Conservation (phyloP, 768 basidiomycete species). For the Hypholoma fasciculare region DNA sequence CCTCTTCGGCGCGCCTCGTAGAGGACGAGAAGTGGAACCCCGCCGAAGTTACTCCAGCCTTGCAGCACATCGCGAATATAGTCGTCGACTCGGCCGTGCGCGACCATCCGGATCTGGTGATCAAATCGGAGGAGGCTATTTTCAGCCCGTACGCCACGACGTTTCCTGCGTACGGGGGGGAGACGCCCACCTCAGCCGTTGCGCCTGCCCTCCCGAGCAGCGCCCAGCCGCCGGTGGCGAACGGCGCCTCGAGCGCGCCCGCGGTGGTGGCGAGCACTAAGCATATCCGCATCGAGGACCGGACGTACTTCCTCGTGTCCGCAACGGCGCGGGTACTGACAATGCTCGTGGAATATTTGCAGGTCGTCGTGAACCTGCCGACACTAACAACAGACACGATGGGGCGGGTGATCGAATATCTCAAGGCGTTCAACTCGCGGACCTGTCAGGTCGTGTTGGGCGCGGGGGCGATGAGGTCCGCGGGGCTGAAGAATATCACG, state of each 20-base stretch:
- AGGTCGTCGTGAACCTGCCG: slow-evolving; percentile 83
- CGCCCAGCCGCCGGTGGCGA: neutral
- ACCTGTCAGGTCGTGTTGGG: slow-evolving; percentile 98
- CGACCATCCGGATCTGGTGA: slow-evolving; percentile 71
- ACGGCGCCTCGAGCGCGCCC: slow-evolving; percentile 2
- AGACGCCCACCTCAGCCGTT: slow-evolving; percentile 12
- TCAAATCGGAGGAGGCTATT: slow-evolving; percentile 30
- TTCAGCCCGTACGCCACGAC: slow-evolving; percentile 20
- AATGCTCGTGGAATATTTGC: slow-evolving; percentile 83
- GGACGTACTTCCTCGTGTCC: slow-evolving; percentile 80
- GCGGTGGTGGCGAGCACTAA: slow-evolving; percentile 39
- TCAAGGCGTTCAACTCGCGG: slow-evolving; percentile 97
- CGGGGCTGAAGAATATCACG: slow-evolving; percentile 96
- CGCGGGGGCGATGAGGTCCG: slow-evolving; percentile 98
- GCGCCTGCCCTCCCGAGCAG: slow-evolving; percentile 10
- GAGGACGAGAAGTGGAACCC: slow-evolving; percentile 96
- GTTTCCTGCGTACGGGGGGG: slow-evolving; percentile 11
- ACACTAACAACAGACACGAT: slow-evolving; percentile 95
- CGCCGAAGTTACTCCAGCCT: slow-evolving; percentile 61
- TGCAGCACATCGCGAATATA: slow-evolving; percentile 74
- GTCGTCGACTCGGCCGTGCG: slow-evolving; percentile 80
- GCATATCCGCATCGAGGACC: slow-evolving; percentile 78
- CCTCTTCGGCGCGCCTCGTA: slow-evolving; percentile 82
- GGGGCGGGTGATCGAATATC: slow-evolving; percentile 90
- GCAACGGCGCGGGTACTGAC: slow-evolving; percentile 78